These are phyloP conservation scores for Xenoacremonium recifei DNA, from an alignment of 2,329 filamentous ascomycete genomes.

Conservation along the genomic window DNA sequence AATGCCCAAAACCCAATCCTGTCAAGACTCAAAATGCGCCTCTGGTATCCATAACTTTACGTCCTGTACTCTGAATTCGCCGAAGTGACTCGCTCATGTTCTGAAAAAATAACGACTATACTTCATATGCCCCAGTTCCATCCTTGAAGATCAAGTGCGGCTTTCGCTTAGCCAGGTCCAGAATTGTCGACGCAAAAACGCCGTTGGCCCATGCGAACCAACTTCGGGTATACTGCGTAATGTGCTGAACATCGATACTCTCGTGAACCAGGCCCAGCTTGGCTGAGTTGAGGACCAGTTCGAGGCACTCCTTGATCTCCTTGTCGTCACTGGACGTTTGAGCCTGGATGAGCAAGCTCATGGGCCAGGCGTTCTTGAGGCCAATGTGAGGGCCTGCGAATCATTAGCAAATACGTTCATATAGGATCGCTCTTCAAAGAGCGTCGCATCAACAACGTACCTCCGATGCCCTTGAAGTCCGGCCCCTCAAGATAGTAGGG, in stretches of 20 bases:
- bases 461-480: conserved; percentile 85
- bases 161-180: conserved; percentile 86
- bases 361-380: conserved; percentile 90
- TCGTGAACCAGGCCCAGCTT: conserved; percentile 84
- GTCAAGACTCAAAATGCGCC: neutral
- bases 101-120: too few species aligned
- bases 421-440: neutral
- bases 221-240: conserved; percentile 72
- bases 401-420: conserved; percentile 7
- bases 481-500: conserved; percentile 82
- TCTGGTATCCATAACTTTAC: conserved; percentile 9
- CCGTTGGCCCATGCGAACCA: conserved; percentile 99
- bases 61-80: too few species aligned
- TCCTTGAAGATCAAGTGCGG: conserved; percentile 81
- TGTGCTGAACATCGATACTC: conserved; percentile 76
- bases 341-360: conserved; percentile 88
- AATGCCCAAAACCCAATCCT: too few species aligned
- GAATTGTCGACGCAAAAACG: conserved; percentile 87
- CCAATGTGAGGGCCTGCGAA: conserved; percentile 65
- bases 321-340: conserved; percentile 82
- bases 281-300: conserved; percentile 72
- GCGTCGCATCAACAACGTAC: conserved; percentile 39
- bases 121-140: conserved; percentile 57
- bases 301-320: conserved; percentile 75
- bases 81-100: too few species aligned